Evolutionary conservation across 2,329 filamentous ascomycete genomes (phyloP).

Genomic region (Ophiostoma tasmaniense): DNA sequence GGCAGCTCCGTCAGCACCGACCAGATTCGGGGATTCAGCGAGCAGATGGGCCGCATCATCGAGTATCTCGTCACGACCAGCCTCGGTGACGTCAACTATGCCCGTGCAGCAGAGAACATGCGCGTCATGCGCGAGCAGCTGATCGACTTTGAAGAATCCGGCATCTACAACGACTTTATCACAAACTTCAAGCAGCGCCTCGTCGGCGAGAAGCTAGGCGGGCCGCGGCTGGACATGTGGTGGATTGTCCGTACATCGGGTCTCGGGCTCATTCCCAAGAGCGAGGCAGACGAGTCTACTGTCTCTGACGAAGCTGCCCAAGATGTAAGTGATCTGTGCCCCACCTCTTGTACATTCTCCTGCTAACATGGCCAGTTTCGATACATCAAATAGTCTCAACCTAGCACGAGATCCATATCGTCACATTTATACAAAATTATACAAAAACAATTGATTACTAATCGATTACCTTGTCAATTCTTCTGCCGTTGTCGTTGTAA

Average conservation of each 20-base stretch:
- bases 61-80: conserved; percentile 60
- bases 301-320: conserved; percentile 64
- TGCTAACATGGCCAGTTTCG: conserved; percentile 1
- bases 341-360: not conserved
- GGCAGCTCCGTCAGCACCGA: conserved; percentile 49
- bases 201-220: conserved; percentile 60
- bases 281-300: conserved; percentile 53
- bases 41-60: conserved; percentile 68
- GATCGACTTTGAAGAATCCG: conserved; percentile 64
- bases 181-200: conserved; percentile 63
- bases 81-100: conserved; percentile 67
- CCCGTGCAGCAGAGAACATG: conserved; percentile 65
- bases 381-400: not conserved
- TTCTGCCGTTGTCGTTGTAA: no score
- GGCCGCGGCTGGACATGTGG: conserved; percentile 78
- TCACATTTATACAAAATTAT: no score
- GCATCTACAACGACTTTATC: conserved; percentile 67
- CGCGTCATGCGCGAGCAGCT: conserved; percentile 71
- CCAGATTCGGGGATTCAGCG: conserved; percentile 57
- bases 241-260: conserved; percentile 57
- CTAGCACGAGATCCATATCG: not conserved
- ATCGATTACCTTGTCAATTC: no score
- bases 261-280: conserved; percentile 64
- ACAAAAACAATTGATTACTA: no score
- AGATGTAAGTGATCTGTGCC: conserved; percentile 36